These are phyloP conservation scores for Calonectria fujianensis DNA, from an alignment of 2,329 filamentous ascomycete species.

Conservation along the genomic window DNA sequence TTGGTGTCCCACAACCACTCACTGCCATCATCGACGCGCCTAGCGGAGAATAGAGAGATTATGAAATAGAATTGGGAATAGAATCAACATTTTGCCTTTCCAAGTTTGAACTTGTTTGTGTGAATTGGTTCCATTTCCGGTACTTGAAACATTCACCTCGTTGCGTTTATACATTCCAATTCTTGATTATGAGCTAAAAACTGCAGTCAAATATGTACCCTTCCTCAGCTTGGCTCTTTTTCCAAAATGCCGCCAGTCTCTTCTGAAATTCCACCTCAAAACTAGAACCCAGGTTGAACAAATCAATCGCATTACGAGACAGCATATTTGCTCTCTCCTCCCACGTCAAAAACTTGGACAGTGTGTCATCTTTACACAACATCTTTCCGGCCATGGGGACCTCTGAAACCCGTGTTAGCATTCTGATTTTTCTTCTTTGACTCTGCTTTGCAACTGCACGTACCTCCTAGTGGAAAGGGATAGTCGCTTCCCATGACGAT, in stretches of 20 bases:
- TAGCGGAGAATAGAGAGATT: neutral
- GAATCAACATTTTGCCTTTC: neutral
- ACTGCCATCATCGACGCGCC: constrained; percentile 5
- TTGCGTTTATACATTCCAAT: too few species aligned
- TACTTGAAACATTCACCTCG: neutral
- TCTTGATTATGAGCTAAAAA: neutral
- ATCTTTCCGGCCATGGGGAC: constrained; percentile 18
- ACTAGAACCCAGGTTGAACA: neutral
- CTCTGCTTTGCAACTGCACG: neutral
- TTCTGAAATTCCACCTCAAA: neutral
- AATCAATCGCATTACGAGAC: neutral
- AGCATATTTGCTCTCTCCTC: constrained; percentile 21
- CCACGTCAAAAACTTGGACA: constrained; percentile 6
- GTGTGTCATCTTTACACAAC: constrained; percentile 9
- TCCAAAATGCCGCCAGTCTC: neutral
- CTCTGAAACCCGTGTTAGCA: neutral
- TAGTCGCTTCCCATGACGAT: constrained; percentile 27
- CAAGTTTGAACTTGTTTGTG: neutral
- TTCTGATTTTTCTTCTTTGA: too few species aligned
- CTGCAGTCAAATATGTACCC: neutral
- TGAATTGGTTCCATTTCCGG: neutral
- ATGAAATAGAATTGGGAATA: neutral
- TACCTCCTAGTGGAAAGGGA: constrained; percentile 22
- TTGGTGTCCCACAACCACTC: constrained; percentile 14
- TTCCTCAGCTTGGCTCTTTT: neutral